Evolutionary conservation across 208 protist species (phyloP).

Genomic region (Perkinsela sp.): DNA sequence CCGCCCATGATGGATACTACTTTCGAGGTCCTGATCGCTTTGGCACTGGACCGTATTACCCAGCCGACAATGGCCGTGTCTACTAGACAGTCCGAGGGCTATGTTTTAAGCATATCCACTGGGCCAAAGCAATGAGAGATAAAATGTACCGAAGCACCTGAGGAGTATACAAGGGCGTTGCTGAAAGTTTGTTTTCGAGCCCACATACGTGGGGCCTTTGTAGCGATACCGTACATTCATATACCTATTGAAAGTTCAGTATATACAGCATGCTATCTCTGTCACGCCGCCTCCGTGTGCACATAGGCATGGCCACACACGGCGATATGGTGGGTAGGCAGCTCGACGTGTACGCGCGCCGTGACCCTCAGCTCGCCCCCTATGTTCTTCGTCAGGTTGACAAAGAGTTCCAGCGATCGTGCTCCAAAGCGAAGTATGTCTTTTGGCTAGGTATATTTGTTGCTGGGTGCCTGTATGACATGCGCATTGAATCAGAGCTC

Average conservation of each 20-base stretch:
- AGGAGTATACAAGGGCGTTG: too few relatives aligned
- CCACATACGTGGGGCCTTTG: too few relatives aligned
- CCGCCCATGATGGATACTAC: not conserved
- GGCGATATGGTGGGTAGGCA: slow-evolving; percentile 56
- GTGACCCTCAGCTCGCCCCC: slow-evolving; percentile 49
- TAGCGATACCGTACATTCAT: too few relatives aligned
- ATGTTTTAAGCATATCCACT: too few relatives aligned
- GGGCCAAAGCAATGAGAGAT: too few relatives aligned
- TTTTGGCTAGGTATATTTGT: slow-evolving; percentile 31
- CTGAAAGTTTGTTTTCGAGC: too few relatives aligned
- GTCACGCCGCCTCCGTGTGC: not conserved
- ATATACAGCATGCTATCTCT: not conserved
- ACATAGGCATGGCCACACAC: slow-evolving; percentile 32
- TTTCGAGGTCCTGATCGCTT: not conserved
- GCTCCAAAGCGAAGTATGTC: slow-evolving; percentile 45
- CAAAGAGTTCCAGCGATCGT: slow-evolving; percentile 60
- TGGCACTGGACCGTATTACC: not conserved
- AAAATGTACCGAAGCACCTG: too few relatives aligned
- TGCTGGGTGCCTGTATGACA: not conserved
- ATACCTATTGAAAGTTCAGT: too few relatives aligned
- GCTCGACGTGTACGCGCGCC: slow-evolving; percentile 53
- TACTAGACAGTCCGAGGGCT: not conserved
- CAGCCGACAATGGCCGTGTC: not conserved
- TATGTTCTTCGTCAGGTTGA: slow-evolving; percentile 61
- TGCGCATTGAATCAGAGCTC: not conserved